Conservation (phyloP, 2,329 filamentous ascomycete genomes). For the Coniella lustricola region DNA sequence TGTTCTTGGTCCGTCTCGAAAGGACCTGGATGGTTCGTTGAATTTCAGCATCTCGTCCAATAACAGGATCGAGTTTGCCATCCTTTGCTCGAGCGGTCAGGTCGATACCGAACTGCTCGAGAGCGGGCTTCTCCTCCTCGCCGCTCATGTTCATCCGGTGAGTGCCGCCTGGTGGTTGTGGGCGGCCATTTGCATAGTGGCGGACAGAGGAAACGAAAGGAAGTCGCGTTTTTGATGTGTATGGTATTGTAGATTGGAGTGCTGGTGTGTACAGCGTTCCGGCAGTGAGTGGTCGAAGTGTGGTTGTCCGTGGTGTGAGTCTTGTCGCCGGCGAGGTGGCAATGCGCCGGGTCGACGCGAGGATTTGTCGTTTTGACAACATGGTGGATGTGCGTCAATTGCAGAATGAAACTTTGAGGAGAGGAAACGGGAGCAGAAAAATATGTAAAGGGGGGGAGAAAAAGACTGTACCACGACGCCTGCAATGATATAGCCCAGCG, state of each 20-base stretch:
- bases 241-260: not conserved
- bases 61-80: slow-evolving; percentile 92
- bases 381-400: slow-evolving; percentile 25
- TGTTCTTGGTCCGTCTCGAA: slow-evolving; percentile 90
- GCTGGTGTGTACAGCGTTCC: not conserved
- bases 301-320: slow-evolving; percentile 19
- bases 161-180: slow-evolving; percentile 84
- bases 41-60: slow-evolving; percentile 86
- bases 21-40: slow-evolving; percentile 91
- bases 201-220: slow-evolving; percentile 34
- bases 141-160: slow-evolving; percentile 87
- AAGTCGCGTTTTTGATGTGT: slow-evolving; percentile 25
- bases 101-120: slow-evolving; percentile 89
- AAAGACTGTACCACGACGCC: not conserved
- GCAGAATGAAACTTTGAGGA: too few species aligned
- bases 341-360: slow-evolving; percentile 28
- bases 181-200: slow-evolving; percentile 62
- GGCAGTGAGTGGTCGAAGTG: slow-evolving; percentile 11
- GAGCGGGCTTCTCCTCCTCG: slow-evolving; percentile 70
- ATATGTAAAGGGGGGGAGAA: not conserved
- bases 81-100: slow-evolving; percentile 77
- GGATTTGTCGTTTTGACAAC: slow-evolving; percentile 33
- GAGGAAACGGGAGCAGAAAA: not conserved
- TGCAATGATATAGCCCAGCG: not conserved
- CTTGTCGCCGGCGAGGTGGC: slow-evolving; percentile 22